These are phyloP conservation scores for Pneumocystis jirovecii DNA, from an alignment of 1,139 yeast genomes.

Conservation along the genomic window DNA sequence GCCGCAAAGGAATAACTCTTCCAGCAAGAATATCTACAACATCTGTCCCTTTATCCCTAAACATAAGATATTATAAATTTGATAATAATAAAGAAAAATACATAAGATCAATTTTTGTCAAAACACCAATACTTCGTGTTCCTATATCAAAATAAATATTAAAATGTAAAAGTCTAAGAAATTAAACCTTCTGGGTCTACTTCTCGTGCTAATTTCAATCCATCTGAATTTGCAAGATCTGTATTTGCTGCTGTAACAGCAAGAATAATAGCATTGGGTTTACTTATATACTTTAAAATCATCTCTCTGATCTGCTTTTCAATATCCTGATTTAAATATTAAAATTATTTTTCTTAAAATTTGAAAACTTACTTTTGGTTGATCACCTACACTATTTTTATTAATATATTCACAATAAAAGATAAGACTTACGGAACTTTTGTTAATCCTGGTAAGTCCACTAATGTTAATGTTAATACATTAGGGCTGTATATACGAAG, in stretches of 20 bases:
- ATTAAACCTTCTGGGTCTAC: conserved; percentile 88
- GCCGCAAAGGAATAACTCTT: conserved; percentile 83
- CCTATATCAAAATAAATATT: conserved; percentile 2
- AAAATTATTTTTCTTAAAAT: neutral
- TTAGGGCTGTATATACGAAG: conserved; percentile 89
- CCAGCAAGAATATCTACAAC: conserved; percentile 94
- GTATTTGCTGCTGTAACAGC: conserved; percentile 96
- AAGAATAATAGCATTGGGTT: conserved; percentile 88
- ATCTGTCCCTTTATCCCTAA: conserved; percentile 81
- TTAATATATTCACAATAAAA: neutral
- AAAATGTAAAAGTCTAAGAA: neutral
- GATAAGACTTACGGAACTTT: conserved; percentile 52
- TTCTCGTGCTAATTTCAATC: conserved; percentile 88
- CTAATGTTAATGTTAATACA: conserved; percentile 85
- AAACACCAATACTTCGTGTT: conserved; percentile 80
- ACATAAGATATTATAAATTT: neutral
- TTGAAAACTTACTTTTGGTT: conserved; percentile 42
- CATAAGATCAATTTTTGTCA: conserved; percentile 94
- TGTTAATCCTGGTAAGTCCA: conserved; percentile 93
- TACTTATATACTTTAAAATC: conserved; percentile 84
- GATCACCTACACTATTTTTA: conserved; percentile 63
- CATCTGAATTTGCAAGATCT: conserved; percentile 95
- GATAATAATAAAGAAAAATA: neutral
- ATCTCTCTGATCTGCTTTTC: conserved; percentile 89
- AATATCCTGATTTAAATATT: conserved; percentile 36